Evolutionary conservation across 345 rosid genomes (phyloP), one percentile per base, ranked within the genome.

Genomic region (Aethionema arabicum): DNA sequence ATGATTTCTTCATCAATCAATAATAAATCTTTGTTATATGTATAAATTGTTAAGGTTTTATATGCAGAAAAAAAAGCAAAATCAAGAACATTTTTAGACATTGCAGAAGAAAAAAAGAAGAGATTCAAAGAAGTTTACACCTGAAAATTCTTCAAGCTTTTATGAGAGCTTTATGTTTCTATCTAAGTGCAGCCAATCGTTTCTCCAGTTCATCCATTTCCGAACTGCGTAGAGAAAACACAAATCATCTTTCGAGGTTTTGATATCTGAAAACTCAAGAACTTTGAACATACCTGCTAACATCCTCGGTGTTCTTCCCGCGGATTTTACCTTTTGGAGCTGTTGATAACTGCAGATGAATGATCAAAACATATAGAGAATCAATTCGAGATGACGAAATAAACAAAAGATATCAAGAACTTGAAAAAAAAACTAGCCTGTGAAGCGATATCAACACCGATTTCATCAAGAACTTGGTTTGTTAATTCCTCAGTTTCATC

Each of bases 391-490:
- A 13, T 40, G 59, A 56, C 41, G 32, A n/a, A 11, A 36, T 11
- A 11, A 41, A 51, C 16, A 52, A 7, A 53, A 29, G 10, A 0
- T 33, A 45, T 35, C 45, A 30, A 15, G 32, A 42, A 14, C 27
- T 21, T 1, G 27, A 70, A 31, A 39, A 29, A 16, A 8, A 44
- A 39, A 73, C 84, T 37, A 69, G 89, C 99, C 96, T 89, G 99
- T 30, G 97, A 84, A 32, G 97, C 97, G 52, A 93, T 77, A 63
- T 89, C 96, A 51, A 93, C 82, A 61, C 99, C 97, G 47, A 93
- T 93, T 82, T 89, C 99, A 63, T 93, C 99, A 46, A 93, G 78
- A 72, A 89, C 97, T 82, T 92, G 98, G 77, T 85, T 87, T 35
- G 98, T 92, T 70, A 92, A 78, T 59, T 92, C 97, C 40, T 92